Evolutionary conservation across 176 grass and related monocot genomes (phyloP).

Genomic region (Zea mays): DNA sequence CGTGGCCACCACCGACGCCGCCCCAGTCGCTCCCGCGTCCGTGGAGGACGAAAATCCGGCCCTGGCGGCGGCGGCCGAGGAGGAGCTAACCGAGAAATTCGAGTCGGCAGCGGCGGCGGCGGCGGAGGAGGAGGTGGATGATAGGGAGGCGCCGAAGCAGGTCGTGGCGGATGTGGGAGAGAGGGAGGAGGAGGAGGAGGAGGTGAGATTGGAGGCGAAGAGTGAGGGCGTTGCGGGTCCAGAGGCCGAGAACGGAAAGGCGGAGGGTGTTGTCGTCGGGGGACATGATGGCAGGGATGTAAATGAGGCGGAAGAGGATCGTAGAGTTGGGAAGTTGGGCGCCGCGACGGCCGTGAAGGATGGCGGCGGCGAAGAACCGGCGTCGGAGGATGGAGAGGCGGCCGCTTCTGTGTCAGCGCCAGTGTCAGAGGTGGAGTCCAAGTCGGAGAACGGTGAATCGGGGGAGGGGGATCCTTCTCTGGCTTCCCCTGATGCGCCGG

Average conservation of each 20-base stretch:
- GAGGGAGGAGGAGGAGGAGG: neutral
- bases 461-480: constrained; percentile 26
- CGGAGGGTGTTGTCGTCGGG: neutral
- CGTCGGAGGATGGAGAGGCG: neutral
- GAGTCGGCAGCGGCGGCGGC: neutral
- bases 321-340: neutral
- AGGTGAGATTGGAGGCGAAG: constrained; percentile 35
- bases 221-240: neutral
- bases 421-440: neutral
- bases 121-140: neutral
- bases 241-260: constrained; percentile 9
- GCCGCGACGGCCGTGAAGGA: constrained; percentile 8
- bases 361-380: neutral
- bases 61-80: neutral
- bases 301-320: neutral
- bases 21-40: neutral
- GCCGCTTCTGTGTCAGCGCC: neutral
- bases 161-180: neutral
- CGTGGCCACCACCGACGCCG: neutral
- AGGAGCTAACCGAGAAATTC: constrained; percentile 2
- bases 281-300: neutral
- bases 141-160: constrained; percentile 10
- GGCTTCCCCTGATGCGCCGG: neutral
- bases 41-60: neutral
- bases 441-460: constrained; percentile 30